Percentiles rank a stretch among this genome's conserved stretches.
Conservation (phyloP, 768 basidiomycete species). For the Coprinopsis cinerea region DNA sequence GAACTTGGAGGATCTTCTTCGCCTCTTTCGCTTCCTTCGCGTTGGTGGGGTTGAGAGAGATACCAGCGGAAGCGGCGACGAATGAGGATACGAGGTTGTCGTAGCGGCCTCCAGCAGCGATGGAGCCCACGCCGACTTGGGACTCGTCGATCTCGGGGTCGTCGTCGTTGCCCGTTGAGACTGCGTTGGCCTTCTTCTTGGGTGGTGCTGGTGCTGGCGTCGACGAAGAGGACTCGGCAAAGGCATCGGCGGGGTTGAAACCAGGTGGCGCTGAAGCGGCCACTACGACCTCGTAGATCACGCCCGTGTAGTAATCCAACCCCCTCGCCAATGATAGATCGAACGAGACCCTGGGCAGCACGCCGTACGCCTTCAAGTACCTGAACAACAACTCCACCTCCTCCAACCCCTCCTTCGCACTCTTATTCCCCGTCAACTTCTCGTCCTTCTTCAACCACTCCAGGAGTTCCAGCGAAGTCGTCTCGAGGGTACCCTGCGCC, state of each 20-base stretch:
- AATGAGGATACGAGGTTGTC: conserved; percentile 94
- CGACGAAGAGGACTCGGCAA: conserved; percentile 25
- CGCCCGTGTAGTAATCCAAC: conserved; percentile 97
- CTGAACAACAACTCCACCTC: conserved; percentile 87
- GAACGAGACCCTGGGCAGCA: conserved; percentile 84
- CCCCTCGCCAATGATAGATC: conserved; percentile 95
- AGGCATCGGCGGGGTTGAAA: conserved; percentile 50
- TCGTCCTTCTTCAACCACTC: conserved; percentile 60
- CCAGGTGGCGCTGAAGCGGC: conserved; percentile 92
- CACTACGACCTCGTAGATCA: conserved; percentile 95
- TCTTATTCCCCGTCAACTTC: conserved; percentile 59
- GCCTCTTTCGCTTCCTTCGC: conserved; percentile 34
- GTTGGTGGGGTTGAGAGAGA: too few relatives aligned
- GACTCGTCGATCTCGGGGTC: conserved; percentile 91
- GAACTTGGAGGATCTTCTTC: conserved; percentile 60
- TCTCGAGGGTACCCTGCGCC: conserved; percentile 84
- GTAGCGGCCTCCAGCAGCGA: conserved; percentile 97
- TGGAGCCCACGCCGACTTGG: conserved; percentile 93
- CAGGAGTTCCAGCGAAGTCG: too few relatives aligned
- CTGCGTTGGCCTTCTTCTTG: conserved; percentile 25
- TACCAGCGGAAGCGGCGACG: conserved; percentile 70
- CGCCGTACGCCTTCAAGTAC: conserved; percentile 74
- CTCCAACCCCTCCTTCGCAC: conserved; percentile 73
- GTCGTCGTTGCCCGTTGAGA: too few relatives aligned
- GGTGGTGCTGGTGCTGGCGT: conserved; percentile 25